Evolutionary conservation across 75 land plant genomes (phyloP).

Genomic region (Adiantum capillusveneris): DNA sequence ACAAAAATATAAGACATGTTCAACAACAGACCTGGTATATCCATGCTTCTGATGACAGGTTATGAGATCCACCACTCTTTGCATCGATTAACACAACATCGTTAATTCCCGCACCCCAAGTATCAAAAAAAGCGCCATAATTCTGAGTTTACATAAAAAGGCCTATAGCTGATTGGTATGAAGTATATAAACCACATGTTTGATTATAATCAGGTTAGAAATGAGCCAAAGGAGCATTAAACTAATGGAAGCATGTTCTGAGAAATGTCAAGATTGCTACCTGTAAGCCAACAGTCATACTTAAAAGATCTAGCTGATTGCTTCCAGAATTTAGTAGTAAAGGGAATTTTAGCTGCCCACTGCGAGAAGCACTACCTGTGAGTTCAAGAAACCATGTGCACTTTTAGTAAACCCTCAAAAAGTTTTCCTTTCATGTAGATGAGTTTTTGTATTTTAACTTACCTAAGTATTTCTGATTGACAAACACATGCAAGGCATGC

Average conservation of each 20-base stretch:
- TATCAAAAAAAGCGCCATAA: conserved; percentile 84
- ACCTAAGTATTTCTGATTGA: conserved; percentile 66
- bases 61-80: conserved; percentile 54
- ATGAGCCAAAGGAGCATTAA: no score
- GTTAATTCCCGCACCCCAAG: conserved; percentile 70
- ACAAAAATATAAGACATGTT: no score
- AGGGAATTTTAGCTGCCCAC: conserved; percentile 30
- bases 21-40: conserved; percentile 54
- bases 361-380: conserved; percentile 51
- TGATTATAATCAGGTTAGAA: no score
- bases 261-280: not conserved
- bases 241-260: not conserved
- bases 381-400: not conserved
- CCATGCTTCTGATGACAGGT: conserved; percentile 50
- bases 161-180: no score
- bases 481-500: conserved; percentile 55
- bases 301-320: conserved; percentile 46
- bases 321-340: conserved; percentile 33
- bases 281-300: conserved; percentile 68
- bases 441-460: no score
- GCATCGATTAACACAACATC: conserved; percentile 48
- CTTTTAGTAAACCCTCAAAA: not conserved
- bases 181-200: no score
- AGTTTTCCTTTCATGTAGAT: no score
- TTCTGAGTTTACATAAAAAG: conserved; percentile 52